Conservation (phyloP, 192 early-diverging fungal species). For the Linnemannia exigua region DNA sequence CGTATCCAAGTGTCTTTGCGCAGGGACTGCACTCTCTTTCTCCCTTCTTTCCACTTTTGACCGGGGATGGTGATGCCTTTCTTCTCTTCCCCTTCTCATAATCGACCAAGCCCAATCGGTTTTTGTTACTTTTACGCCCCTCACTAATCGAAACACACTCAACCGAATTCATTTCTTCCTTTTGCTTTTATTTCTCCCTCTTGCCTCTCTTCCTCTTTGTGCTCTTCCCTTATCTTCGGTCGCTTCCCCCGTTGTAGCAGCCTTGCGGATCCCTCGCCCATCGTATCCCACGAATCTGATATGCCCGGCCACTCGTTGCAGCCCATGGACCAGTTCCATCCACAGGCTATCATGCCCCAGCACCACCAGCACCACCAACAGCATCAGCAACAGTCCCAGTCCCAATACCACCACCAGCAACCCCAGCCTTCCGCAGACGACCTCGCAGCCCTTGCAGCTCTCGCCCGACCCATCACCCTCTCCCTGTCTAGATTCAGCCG, state of each 20-base stretch:
- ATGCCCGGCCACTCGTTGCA: conserved; percentile 25
- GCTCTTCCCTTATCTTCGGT: conserved; percentile 14
- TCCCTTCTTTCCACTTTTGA: neutral
- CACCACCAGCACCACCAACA: conserved; percentile 27
- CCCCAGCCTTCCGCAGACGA: conserved; percentile 7
- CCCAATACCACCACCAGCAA: conserved; percentile 20
- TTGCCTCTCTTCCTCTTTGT: neutral
- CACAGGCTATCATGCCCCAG: neutral
- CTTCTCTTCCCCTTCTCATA: neutral
- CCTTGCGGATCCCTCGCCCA: conserved; percentile 32
- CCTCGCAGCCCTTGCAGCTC: neutral
- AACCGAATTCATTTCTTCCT: neutral
- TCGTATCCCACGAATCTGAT: conserved; percentile 21
- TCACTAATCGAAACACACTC: neutral
- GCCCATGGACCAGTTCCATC: conserved; percentile 23
- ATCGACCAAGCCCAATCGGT: neutral
- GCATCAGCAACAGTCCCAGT: neutral
- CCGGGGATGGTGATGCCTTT: neutral
- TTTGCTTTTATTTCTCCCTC: neutral
- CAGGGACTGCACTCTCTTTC: neutral
- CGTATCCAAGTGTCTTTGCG: neutral
- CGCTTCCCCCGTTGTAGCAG: neutral
- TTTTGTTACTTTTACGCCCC: neutral
- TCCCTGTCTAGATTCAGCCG: conserved; percentile 39
- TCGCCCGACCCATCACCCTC: conserved; percentile 20